These are phyloP conservation scores for Arabidopsis suecica DNA, from an alignment of 345 rosid genomes.

Conservation along the genomic window DNA sequence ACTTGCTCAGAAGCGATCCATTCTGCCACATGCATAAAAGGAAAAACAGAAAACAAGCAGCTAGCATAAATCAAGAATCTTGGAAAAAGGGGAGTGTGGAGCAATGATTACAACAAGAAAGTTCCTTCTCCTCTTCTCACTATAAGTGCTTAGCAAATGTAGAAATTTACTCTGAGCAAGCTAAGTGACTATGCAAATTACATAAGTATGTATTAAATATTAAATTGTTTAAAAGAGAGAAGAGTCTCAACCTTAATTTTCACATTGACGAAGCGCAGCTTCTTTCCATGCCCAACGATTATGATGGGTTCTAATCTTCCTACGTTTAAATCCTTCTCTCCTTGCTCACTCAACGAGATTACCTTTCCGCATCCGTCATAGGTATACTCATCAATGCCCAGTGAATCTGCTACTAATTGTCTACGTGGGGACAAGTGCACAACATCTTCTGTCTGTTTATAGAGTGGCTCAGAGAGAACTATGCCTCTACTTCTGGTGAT, in stretches of 20 bases:
- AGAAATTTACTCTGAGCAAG: constrained; percentile 13
- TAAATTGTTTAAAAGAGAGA: constrained; percentile 6
- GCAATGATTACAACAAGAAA: constrained; percentile 19
- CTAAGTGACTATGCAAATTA: constrained; percentile 17
- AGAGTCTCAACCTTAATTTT: constrained; percentile 75
- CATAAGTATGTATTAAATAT: constrained; percentile 1
- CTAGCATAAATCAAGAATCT: constrained; percentile 26
- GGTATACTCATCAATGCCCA: constrained; percentile 77
- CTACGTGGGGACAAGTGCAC: constrained; percentile 81
- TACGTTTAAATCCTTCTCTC: constrained; percentile 53
- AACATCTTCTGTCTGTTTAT: constrained; percentile 79
- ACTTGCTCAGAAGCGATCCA: constrained; percentile 82
- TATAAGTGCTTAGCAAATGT: constrained; percentile 20
- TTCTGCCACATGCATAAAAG: constrained; percentile 57
- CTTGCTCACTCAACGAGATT: constrained; percentile 65
- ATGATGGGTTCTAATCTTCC: constrained; percentile 72
- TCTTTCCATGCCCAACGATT: constrained; percentile 88
- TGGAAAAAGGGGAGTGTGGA: constrained; percentile 21
- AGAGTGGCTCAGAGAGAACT: constrained; percentile 69
- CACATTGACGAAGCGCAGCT: constrained; percentile 83
- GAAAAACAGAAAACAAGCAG: constrained; percentile 22
- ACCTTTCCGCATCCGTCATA: constrained; percentile 94
- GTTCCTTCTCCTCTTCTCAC: constrained; percentile 26
- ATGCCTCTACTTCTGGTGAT: constrained; percentile 69
- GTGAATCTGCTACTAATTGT: constrained; percentile 80